A percentile compares a stretch with the other conserved stretches of the same genome.
phyloP scores from a whole-genome alignment of 768 basidiomycete genomes.

The Termitomyces sp. region DNA sequence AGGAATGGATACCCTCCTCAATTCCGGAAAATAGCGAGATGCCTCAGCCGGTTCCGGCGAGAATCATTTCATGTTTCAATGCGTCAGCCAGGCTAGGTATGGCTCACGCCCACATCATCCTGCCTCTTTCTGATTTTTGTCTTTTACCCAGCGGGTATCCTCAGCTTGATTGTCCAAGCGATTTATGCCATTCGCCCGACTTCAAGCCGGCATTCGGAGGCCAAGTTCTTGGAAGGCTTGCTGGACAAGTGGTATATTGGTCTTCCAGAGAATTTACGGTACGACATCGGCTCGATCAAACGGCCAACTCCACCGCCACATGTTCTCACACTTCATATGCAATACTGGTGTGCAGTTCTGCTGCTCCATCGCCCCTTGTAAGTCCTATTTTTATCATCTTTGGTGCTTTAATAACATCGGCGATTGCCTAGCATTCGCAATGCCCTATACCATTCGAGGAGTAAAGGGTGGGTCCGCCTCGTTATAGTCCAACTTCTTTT shows the following conservation, averaged over 20 bases:
- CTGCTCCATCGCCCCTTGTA: constrained; percentile 79
- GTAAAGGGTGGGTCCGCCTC: constrained; percentile 32
- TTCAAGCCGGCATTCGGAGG: constrained; percentile 55
- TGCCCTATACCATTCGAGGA: constrained; percentile 24
- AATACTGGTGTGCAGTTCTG: constrained; percentile 79
- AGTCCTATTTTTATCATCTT: constrained; percentile 24
- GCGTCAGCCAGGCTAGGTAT: constrained; percentile 69
- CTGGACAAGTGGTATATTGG: constrained; percentile 76
- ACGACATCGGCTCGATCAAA: constrained; percentile 47
- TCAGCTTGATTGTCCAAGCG: constrained; percentile 63
- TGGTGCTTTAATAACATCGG: not conserved
- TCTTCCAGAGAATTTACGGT: constrained; percentile 64
- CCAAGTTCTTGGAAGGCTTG: constrained; percentile 50
- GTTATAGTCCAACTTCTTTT: not conserved
- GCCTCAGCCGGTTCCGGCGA: constrained; percentile 36
- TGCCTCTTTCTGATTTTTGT: constrained; percentile 3
- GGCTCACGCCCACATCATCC: constrained; percentile 19
- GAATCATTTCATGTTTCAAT: constrained; percentile 71
- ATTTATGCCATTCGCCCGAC: constrained; percentile 65
- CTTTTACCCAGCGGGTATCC: constrained; percentile 51
- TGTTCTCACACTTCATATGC: constrained; percentile 75
- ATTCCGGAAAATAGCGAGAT: constrained; percentile 22
- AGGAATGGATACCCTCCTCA: constrained; percentile 41
- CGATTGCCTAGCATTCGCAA: constrained; percentile 37
- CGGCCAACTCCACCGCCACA: constrained; percentile 52